phyloP scores from a whole-genome alignment of 805 yeast species.

The Huiozyma sinensis region DNA sequence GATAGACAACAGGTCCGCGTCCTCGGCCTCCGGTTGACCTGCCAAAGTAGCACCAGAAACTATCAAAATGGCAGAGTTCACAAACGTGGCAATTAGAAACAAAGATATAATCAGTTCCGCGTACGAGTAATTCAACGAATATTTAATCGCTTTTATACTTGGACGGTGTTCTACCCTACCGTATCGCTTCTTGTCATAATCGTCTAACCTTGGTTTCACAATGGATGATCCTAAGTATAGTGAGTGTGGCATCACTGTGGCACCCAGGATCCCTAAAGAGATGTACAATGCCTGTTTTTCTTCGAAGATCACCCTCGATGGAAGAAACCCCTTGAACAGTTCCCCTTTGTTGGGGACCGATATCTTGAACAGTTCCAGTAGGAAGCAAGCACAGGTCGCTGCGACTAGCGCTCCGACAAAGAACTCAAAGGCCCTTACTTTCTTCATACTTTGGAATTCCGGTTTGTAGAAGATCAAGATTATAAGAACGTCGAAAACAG shows the following conservation, averaged over 20 bases:
- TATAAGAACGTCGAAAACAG: constrained; percentile 71
- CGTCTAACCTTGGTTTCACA: constrained; percentile 74
- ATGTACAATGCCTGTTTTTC: constrained; percentile 63
- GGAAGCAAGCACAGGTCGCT: constrained; percentile 67
- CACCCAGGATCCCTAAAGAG: constrained; percentile 79
- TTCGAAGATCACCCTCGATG: constrained; percentile 47
- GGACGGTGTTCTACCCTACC: constrained; percentile 48
- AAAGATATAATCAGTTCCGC: constrained; percentile 75
- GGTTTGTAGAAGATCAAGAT: constrained; percentile 71
- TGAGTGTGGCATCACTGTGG: constrained; percentile 93
- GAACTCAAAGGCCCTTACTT: constrained; percentile 66
- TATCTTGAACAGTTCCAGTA: constrained; percentile 53
- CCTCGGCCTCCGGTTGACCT: constrained; percentile 52
- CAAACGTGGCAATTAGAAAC: constrained; percentile 84
- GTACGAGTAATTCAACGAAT: constrained; percentile 69
- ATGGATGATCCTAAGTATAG: constrained; percentile 76
- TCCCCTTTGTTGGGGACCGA: constrained; percentile 41
- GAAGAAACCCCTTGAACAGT: constrained; percentile 60
- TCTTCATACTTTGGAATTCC: constrained; percentile 61
- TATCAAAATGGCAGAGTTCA: constrained; percentile 78
- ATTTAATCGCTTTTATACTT: constrained; percentile 67
- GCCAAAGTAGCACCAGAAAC: constrained; percentile 84
- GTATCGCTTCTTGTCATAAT: constrained; percentile 54
- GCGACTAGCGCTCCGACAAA: constrained; percentile 63
- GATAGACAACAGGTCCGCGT: constrained; percentile 75